A percentile compares a stretch with the other conserved stretches of the same genome.
Conservation (phyloP, 2,329 filamentous ascomycete genomes). For the Neofusicoccum ribis region DNA sequence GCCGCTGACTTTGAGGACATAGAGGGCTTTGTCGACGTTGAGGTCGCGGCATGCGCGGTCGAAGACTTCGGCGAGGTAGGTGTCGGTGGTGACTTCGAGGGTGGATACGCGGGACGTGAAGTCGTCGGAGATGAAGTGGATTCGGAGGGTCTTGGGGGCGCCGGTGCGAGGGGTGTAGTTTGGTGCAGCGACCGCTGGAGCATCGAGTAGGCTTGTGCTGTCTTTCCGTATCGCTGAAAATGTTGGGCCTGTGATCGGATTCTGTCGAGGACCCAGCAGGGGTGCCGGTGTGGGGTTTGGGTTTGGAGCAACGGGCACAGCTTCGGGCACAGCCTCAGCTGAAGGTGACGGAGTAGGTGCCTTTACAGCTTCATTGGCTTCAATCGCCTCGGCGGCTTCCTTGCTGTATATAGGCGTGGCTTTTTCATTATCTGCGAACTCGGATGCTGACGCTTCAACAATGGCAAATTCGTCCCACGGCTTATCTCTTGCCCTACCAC, state of each 20-base stretch:
- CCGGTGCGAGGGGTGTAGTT: slow-evolving; percentile 60
- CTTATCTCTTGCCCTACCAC: slow-evolving; percentile 69
- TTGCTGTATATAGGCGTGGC: slow-evolving; percentile 67
- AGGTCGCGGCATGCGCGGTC: slow-evolving; percentile 76
- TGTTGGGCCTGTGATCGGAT: slow-evolving; percentile 52
- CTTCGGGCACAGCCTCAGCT: slow-evolving; percentile 29
- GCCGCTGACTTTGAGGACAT: slow-evolving; percentile 74
- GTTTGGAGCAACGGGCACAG: slow-evolving; percentile 23
- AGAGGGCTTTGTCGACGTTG: slow-evolving; percentile 74
- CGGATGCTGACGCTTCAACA: slow-evolving; percentile 68
- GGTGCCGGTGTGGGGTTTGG: slow-evolving; percentile 24
- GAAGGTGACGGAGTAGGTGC: slow-evolving; percentile 31
- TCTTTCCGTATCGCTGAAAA: slow-evolving; percentile 50
- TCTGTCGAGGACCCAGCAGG: slow-evolving; percentile 42
- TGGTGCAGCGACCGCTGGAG: slow-evolving; percentile 43
- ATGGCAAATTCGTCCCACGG: slow-evolving; percentile 82
- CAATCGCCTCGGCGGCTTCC: slow-evolving; percentile 40
- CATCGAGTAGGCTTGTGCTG: slow-evolving; percentile 44
- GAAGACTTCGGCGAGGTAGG: slow-evolving; percentile 78
- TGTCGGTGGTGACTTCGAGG: slow-evolving; percentile 76
- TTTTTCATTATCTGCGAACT: slow-evolving; percentile 68
- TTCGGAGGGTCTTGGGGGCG: slow-evolving; percentile 68
- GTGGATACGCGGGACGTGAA: slow-evolving; percentile 70
- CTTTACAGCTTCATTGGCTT: slow-evolving; percentile 19
- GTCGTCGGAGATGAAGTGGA: slow-evolving; percentile 71